These are phyloP conservation scores for Chloranthus sessilifolius DNA, from an alignment of 164 flowering plant genomes.

Conservation along the genomic window DNA sequence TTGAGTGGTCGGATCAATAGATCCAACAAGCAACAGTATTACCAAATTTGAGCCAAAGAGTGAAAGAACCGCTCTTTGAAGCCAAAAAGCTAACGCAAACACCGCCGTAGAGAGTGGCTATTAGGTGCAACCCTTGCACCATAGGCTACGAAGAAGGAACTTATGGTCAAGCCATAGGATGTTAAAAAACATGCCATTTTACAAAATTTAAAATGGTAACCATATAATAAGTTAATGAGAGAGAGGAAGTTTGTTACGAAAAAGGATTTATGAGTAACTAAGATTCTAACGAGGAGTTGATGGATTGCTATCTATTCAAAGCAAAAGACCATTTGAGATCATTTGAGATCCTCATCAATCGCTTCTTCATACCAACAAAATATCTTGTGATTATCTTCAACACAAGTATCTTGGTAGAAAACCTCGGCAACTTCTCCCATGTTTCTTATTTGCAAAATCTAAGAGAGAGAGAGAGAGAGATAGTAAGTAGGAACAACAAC, in stretches of 20 bases:
- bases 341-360: conserved; percentile 65
- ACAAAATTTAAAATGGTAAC: no score
- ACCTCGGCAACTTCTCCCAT: conserved; percentile 63
- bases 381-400: conserved; percentile 4
- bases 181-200: no score
- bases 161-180: no score
- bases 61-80: no score
- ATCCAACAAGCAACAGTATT: no score
- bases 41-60: no score
- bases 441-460: neutral
- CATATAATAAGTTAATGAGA: neutral
- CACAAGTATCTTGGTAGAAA: conserved; percentile 4
- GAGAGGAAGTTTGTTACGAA: neutral
- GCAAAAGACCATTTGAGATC: conserved; percentile 89
- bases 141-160: no score
- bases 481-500: conserved; percentile 1
- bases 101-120: no score
- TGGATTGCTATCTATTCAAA: conserved; percentile 61
- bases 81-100: no score
- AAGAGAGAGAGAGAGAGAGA: neutral
- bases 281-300: no score
- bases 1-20: no score
- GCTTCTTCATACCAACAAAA: conserved; percentile 74
- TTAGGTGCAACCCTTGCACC: no score
- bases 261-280: neutral